phyloP scores from a whole-genome alignment of 768 basidiomycete species.

The Calocybe indica region DNA sequence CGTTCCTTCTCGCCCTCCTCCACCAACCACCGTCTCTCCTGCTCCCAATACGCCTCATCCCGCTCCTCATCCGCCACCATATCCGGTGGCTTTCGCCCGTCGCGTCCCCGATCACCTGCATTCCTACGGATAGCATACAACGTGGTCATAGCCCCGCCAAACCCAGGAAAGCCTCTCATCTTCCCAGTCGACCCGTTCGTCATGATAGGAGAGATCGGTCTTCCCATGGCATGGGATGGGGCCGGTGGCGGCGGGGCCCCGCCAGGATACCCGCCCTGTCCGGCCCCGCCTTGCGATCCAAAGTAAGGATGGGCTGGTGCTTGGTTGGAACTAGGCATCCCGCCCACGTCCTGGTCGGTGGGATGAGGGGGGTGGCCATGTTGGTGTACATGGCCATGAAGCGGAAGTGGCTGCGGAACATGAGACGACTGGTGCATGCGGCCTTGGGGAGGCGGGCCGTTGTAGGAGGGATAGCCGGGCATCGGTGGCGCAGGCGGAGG shows the following conservation, averaged over 20 bases:
- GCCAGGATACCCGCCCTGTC: constrained; percentile 3
- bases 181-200: constrained; percentile 28
- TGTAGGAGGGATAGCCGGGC: background rate
- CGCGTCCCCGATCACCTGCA: constrained; percentile 11
- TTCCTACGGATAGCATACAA: constrained; percentile 12
- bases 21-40: constrained; percentile 10
- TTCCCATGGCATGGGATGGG: constrained; percentile 1
- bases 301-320: constrained; percentile 28
- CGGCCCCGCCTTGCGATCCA: constrained; percentile 11
- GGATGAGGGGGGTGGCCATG: constrained; percentile 6
- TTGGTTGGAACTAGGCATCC: constrained; percentile 16
- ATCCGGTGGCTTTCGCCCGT: constrained; percentile 14
- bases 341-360: background rate
- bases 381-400: background rate
- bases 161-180: constrained; percentile 6
- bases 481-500: constrained; percentile 3
- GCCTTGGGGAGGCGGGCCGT: background rate
- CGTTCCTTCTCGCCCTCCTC: background rate
- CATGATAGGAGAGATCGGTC: constrained; percentile 8
- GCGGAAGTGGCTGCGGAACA: no score
- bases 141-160: constrained; percentile 22
- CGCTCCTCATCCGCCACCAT: constrained; percentile 14
- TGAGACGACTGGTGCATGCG: no score
- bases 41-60: constrained; percentile 26
- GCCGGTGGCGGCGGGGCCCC: constrained; percentile 6